A percentile compares a stretch with the other conserved stretches of the same genome.
Evolutionary conservation across 352 stramenopile species (phyloP).

Genomic region (Achlya hypogyna): DNA sequence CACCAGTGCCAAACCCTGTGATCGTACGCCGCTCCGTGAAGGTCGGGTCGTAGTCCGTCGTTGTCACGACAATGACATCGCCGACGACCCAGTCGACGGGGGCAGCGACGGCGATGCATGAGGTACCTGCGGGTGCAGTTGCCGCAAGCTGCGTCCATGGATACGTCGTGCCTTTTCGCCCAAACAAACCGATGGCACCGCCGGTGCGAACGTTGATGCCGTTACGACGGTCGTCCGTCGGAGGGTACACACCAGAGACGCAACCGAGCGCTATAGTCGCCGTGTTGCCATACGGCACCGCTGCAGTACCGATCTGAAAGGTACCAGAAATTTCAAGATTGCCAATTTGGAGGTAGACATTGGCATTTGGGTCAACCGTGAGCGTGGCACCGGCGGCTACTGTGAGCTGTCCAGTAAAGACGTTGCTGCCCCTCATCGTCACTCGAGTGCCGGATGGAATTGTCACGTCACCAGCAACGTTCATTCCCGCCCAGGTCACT

Average conservation of each 20-base stretch:
- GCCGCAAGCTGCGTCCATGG: constrained; percentile 28
- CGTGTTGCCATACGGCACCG: constrained; percentile 27
- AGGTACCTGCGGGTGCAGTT: constrained; percentile 22
- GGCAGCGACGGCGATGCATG: constrained; percentile 24
- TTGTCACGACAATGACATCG: constrained; percentile 35
- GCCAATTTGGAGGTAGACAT: constrained; percentile 23
- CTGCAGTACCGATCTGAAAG: constrained; percentile 27
- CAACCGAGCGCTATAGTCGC: constrained; percentile 34
- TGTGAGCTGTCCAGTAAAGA: constrained; percentile 23
- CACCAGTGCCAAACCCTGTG: constrained; percentile 12
- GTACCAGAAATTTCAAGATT: constrained; percentile 28
- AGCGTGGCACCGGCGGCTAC: constrained; percentile 22
- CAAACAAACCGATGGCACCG: constrained; percentile 27
- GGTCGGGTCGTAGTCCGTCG: constrained; percentile 33
- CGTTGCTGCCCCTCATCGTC: constrained; percentile 26
- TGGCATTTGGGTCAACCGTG: constrained; percentile 19
- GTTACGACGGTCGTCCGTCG: constrained; percentile 31
- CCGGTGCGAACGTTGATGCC: constrained; percentile 30
- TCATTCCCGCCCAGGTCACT: neutral
- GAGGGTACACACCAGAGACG: constrained; percentile 8
- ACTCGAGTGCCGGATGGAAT: constrained; percentile 24
- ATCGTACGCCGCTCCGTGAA: constrained; percentile 35
- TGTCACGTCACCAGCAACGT: constrained; percentile 15
- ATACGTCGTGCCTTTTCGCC: constrained; percentile 23
- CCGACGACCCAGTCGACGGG: constrained; percentile 28